Percentiles rank a stretch among this genome's conserved stretches.
phyloP scores from a whole-genome alignment of 2,329 filamentous ascomycete genomes.

The Mycosphaerella arachidis region DNA sequence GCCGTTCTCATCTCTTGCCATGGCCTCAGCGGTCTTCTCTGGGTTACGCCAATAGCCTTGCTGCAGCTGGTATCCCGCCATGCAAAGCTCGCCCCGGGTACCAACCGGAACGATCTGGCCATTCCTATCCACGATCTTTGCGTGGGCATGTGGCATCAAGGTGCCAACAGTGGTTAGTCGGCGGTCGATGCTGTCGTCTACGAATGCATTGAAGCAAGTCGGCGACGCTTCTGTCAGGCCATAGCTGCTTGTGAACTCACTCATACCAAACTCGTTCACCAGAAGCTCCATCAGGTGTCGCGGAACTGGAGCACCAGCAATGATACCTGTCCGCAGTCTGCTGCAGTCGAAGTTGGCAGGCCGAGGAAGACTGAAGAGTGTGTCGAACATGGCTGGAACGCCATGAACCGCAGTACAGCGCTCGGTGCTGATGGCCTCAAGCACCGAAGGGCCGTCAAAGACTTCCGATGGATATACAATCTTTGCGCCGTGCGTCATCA shows the following conservation, averaged over 20 bases:
- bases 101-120: constrained; percentile 64
- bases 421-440: constrained; percentile 55
- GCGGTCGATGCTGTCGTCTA: constrained; percentile 62
- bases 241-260: constrained; percentile 56
- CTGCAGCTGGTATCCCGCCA: constrained; percentile 71
- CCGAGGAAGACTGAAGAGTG: constrained; percentile 49
- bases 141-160: constrained; percentile 65
- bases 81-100: constrained; percentile 67
- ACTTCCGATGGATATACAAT: constrained; percentile 72
- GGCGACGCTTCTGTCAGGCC: constrained; percentile 72
- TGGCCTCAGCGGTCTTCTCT: constrained; percentile 68
- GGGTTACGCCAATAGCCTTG: constrained; percentile 62
- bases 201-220: constrained; percentile 76
- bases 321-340: constrained; percentile 66
- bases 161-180: constrained; percentile 71
- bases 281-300: constrained; percentile 69
- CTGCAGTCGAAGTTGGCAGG: constrained; percentile 44
- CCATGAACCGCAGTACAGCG: constrained; percentile 66
- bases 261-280: constrained; percentile 69
- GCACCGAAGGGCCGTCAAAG: constrained; percentile 63
- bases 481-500: constrained; percentile 69
- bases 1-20: constrained; percentile 47
- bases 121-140: constrained; percentile 71
- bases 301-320: constrained; percentile 72
- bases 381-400: constrained; percentile 79